Conservation (phyloP, 805 yeast species). For the Barnettozyma salicaria region DNA sequence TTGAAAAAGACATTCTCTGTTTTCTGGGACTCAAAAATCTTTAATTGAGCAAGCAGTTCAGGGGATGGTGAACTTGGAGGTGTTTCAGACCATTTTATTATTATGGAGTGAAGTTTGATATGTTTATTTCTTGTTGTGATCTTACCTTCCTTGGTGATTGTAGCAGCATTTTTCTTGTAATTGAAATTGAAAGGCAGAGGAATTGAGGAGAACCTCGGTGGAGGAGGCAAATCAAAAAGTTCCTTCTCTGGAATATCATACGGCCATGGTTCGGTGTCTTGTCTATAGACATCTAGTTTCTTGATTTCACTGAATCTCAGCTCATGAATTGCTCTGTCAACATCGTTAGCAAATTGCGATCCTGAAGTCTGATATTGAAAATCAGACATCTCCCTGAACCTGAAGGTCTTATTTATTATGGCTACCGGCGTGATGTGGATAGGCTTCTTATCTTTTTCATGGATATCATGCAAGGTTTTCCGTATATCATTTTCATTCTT, state of each 20-base stretch:
- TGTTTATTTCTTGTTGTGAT: conserved; percentile 40
- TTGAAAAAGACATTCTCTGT: conserved; percentile 23
- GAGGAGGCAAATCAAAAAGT: conserved; percentile 66
- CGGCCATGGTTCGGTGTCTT: conserved; percentile 34
- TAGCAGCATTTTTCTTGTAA: conserved; percentile 66
- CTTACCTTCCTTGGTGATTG: conserved; percentile 40
- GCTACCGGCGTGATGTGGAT: conserved; percentile 55
- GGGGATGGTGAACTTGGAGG: conserved; percentile 47
- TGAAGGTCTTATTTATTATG: conserved; percentile 58
- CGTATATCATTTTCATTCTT: conserved; percentile 37
- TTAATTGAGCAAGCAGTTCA: conserved; percentile 42
- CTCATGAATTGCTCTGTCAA: conserved; percentile 35
- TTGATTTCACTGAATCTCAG: conserved; percentile 40
- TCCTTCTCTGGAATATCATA: conserved; percentile 14
- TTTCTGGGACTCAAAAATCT: conserved; percentile 29
- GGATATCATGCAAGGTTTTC: conserved; percentile 33
- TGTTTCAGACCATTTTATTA: conserved; percentile 42
- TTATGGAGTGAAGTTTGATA: conserved; percentile 47
- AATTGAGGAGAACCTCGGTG: conserved; percentile 74
- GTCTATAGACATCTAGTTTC: conserved; percentile 28
- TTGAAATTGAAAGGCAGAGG: conserved; percentile 73
- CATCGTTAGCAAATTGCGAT: conserved; percentile 41
- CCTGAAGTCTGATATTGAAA: conserved; percentile 67
- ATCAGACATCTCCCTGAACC: conserved; percentile 83
- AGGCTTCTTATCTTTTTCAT: conserved; percentile 27